Evolutionary conservation across 176 grass and related monocot species (phyloP).

Genomic region (Avena insularis): DNA sequence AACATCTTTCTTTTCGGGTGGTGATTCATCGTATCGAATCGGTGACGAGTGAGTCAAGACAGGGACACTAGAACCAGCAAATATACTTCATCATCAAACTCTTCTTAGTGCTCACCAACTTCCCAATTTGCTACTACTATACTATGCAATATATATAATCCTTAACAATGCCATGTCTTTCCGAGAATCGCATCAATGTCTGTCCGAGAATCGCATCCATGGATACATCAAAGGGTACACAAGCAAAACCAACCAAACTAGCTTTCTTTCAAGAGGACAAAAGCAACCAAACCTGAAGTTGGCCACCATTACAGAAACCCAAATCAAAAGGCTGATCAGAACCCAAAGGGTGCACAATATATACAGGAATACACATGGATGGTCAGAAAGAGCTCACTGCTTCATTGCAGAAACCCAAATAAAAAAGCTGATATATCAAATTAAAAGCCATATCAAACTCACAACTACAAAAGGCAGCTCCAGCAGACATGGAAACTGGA

Average conservation of each 20-base stretch:
- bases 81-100: slow-evolving; percentile 25
- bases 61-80: slow-evolving; percentile 18
- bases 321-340: too few relatives aligned
- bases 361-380: too few relatives aligned
- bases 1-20: background rate
- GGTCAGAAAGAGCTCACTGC: too few relatives aligned
- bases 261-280: background rate
- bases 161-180: background rate
- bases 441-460: background rate
- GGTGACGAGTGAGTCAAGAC: background rate
- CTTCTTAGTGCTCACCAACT: slow-evolving; percentile 34
- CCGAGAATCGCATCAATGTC: background rate
- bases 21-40: background rate
- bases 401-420: too few relatives aligned
- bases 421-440: too few relatives aligned
- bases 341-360: too few relatives aligned
- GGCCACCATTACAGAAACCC: background rate
- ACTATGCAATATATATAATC: background rate
- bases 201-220: background rate
- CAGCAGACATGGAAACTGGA: background rate
- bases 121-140: background rate
- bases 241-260: background rate
- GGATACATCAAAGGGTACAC: background rate
- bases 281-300: slow-evolving; percentile 24
- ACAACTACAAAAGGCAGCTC: background rate